Evolutionary conservation across 352 stramenopile species (phyloP).

Genomic region (Phytophthora uliginosa): DNA sequence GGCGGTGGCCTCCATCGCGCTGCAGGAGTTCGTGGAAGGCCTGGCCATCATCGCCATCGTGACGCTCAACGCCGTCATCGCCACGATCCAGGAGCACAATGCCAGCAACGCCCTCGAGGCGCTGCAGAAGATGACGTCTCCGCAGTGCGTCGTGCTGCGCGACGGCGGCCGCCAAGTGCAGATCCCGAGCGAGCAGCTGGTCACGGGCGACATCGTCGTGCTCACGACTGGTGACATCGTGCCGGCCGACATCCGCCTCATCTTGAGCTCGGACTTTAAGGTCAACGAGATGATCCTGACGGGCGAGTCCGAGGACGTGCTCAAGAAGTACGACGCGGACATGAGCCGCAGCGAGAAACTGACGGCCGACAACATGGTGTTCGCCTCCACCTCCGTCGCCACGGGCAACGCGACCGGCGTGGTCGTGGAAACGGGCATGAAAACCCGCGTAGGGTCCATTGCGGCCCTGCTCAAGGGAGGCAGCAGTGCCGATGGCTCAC

Average conservation of each 20-base stretch:
- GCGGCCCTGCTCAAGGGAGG: constrained; percentile 62
- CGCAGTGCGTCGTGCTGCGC: constrained; percentile 67
- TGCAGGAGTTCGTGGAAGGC: constrained; percentile 79
- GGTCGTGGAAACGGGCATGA: constrained; percentile 75
- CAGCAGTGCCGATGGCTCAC: constrained; percentile 23
- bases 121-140: constrained; percentile 78
- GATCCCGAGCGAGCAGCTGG: constrained; percentile 71
- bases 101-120: constrained; percentile 78
- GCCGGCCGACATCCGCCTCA: constrained; percentile 91
- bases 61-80: constrained; percentile 77
- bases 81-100: constrained; percentile 74
- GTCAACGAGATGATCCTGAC: constrained; percentile 97
- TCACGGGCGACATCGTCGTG: constrained; percentile 83
- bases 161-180: constrained; percentile 60
- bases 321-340: constrained; percentile 72
- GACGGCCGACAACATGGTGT: constrained; percentile 92
- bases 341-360: constrained; percentile 63
- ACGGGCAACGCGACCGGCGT: constrained; percentile 69
- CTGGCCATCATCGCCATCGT: constrained; percentile 80
- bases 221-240: constrained; percentile 95
- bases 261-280: constrained; percentile 84
- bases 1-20: constrained; percentile 65
- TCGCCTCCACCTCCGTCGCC: constrained; percentile 88
- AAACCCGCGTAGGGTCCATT: constrained; percentile 72
- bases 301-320: constrained; percentile 90